phyloP scores from a whole-genome alignment of 2,329 filamentous ascomycete species.

The Penicillium sp. region DNA sequence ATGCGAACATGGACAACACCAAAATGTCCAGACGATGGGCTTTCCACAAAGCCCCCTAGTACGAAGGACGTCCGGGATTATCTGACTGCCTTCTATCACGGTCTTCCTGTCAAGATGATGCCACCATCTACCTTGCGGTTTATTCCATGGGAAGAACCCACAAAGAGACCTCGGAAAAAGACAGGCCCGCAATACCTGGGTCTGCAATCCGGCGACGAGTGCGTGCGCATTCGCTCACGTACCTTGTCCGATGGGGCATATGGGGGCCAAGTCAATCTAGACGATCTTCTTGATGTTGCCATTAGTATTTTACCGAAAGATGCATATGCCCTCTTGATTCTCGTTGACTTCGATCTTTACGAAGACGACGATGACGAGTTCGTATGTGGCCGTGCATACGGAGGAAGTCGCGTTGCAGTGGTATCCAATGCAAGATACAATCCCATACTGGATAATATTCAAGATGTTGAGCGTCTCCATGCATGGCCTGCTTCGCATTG shows the following conservation, averaged over 20 bases:
- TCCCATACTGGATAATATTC: conserved; percentile 46
- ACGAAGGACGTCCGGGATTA: conserved; percentile 44
- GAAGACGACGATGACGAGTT: conserved; percentile 67
- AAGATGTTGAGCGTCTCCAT: conserved; percentile 53
- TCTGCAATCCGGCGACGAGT: conserved; percentile 41
- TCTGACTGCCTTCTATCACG: conserved; percentile 55
- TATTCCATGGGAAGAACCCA: conserved; percentile 47
- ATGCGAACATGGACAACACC: conserved; percentile 48
- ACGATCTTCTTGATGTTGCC: conserved; percentile 61
- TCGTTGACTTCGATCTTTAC: conserved; percentile 64
- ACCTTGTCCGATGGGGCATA: conserved; percentile 51
- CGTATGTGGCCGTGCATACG: conserved; percentile 66
- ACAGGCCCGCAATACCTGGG: conserved; percentile 45
- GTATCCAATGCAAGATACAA: conserved; percentile 64
- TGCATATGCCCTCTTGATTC: conserved; percentile 59
- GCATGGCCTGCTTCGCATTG: conserved; percentile 68
- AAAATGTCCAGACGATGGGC: conserved; percentile 20
- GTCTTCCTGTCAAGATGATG: conserved; percentile 52
- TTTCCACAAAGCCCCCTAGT: conserved; percentile 11
- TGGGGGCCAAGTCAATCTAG: conserved; percentile 52
- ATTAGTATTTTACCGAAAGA: conserved; percentile 56
- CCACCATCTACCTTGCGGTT: conserved; percentile 44
- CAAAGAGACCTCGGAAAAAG: background rate
- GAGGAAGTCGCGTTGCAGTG: conserved; percentile 61
- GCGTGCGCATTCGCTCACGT: conserved; percentile 55